Base-by-base conservation (phyloP, 1,139 yeast genomes). In the Zygosaccharomyces pseudobailii region DNA sequence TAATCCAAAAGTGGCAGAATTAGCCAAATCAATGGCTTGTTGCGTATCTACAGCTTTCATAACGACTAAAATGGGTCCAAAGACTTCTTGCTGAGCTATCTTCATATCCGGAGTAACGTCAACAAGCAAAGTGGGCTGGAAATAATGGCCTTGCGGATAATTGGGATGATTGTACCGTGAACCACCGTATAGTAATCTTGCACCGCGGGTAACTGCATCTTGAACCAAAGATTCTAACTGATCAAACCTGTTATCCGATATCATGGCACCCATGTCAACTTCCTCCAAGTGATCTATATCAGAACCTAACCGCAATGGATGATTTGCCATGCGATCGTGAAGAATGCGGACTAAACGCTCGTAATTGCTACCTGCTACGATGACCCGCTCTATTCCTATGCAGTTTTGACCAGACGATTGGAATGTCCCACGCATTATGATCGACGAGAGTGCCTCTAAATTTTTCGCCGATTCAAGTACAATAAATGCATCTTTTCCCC, bases 391-490 rank as follows among this genome's bases (percentile, higher is more conserved):
- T 48, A 92, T 86, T 38, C 98, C 97, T 63, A 92, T 92, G 70
- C 98, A 92, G 65, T 92, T 92, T 66, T 92, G 98, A 7, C 98
- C 98, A 0, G 96, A 87, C 49, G 96, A 86, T 69, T 92, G 98
- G 71, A 89, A 92, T 0, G 96, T 84, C 24, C 97, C 98, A 63
- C 98, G 76, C 83, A 92, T 77, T 35, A 92, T 76, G 27, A 88
- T 82, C 5, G 96, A 87, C 0, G 96, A 80, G 35, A 92, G 73
- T 0, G 81, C 78, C 5, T 74, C 67, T 35, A 80, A 55, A 52
- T 80, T 75, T 55, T 75, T 70, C 34, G 76, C 81, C 54, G 84
- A 86, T 61, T 90, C 96, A 57, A 92, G 74, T 3, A 89, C 90
- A 49, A 92, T 74, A 27, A 88, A 79, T 0, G 97, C 85, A 66